Percentiles rank a stretch among this genome's conserved stretches.
phyloP scores from a whole-genome alignment of 192 early-diverging fungal genomes.

The Coemansia sp. region DNA sequence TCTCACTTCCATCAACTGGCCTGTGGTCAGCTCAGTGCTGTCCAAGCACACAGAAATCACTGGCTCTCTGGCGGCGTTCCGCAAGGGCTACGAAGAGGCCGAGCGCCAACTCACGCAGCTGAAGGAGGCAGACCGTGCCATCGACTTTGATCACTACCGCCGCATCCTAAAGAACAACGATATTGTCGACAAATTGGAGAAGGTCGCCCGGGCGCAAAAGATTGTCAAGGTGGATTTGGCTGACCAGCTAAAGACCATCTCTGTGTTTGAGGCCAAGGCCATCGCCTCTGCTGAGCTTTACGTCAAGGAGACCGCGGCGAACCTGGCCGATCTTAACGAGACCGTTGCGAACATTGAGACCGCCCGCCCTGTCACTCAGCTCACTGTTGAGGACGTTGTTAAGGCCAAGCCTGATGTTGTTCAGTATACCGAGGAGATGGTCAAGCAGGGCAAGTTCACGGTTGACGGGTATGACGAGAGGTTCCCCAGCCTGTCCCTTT shows the following conservation, averaged over 20 bases:
- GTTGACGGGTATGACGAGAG: conserved; percentile 97
- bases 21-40: conserved; percentile 79
- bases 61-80: conserved; percentile 84
- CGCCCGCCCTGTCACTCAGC: conserved; percentile 90
- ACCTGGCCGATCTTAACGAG: conserved; percentile 84
- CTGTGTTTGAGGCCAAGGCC: conserved; percentile 77
- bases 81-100: conserved; percentile 92
- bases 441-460: conserved; percentile 88
- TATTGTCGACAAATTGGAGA: conserved; percentile 89
- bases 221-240: conserved; percentile 81
- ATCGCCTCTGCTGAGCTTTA: conserved; percentile 77
- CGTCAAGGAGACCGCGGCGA: conserved; percentile 79
- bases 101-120: conserved; percentile 81
- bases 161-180: conserved; percentile 88
- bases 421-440: conserved; percentile 85
- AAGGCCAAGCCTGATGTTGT: conserved; percentile 92
- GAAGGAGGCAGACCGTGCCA: conserved; percentile 74
- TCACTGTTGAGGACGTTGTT: conserved; percentile 93
- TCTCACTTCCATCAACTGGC: conserved; percentile 85
- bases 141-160: conserved; percentile 92
- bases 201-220: conserved; percentile 78
- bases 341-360: conserved; percentile 93
- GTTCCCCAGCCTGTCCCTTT: conserved; percentile 76
- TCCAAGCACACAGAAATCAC: conserved; percentile 87
- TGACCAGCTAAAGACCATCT: conserved; percentile 82